Evolutionary conservation across 768 basidiomycete genomes (phyloP), one percentile per base, ranked within the genome.

Genomic region (Termitomyces sp.): DNA sequence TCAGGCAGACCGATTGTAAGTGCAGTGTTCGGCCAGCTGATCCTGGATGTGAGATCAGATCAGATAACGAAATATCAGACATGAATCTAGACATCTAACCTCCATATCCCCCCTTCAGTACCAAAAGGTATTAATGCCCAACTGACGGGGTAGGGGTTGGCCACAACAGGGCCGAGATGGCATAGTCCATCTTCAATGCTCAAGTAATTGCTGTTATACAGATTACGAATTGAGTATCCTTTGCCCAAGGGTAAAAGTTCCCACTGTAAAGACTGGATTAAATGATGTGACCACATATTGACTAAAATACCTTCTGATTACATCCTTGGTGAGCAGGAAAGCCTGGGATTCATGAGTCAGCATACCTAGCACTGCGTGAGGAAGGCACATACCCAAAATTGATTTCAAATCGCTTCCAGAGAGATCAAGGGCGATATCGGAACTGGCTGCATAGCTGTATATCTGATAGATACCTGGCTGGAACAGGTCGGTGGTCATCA

Each of bases 201-300:
- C 18, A 75, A 46, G 56, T 71, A 75, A 5, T 60, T 55, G 13
- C 64, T 68, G 32, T 61, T 69, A 51, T 63, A 26, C 36, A 69
- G 36, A 62, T 65, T 67, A n/a, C 62, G 60, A 40, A 73, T 72
- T 0, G 70, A 69, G 55, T 73, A 75, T 18, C 74, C 74, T 18
- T 64, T 61, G 4, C 72, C 74, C 12, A 73, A 63, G 33, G 58
- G 63, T n/a, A 48, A 41, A 8, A 75, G 55, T 52, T 68, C 64
- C 72, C 74, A 74, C 74, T 73, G 14, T 33, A 35, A 38, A 26
- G 5, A 2, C 16, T 16, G 20, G 5, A 18, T 52, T 1, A 52
- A 40, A 9, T 18, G 18, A n/a, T 28, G 14, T 5, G 28, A 36
- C 20, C 13, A 20, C 23, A 26, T 20, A n/a, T 20, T 54, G 38